phyloP scores from a whole-genome alignment of 2,329 filamentous ascomycete species.

The Colletotrichum trifolii region DNA sequence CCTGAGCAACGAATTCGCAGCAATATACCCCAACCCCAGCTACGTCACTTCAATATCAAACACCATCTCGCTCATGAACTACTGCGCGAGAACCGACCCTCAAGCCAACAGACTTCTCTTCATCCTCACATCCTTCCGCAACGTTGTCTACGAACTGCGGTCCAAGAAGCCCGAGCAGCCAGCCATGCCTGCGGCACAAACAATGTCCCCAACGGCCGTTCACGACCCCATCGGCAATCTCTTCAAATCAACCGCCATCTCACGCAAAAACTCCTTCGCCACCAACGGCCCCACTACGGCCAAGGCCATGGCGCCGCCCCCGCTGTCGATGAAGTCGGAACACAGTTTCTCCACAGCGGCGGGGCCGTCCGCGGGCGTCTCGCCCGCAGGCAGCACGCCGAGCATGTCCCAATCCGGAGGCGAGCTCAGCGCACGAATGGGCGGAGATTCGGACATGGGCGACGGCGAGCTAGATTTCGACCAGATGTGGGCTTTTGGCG shows the following conservation, averaged over 20 bases:
- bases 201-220: constrained; percentile 33
- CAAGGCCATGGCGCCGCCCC: constrained; percentile 31
- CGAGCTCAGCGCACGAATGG: constrained; percentile 29
- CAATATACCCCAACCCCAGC: constrained; percentile 56
- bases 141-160: constrained; percentile 47
- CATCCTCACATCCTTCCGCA: constrained; percentile 61
- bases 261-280: constrained; percentile 34
- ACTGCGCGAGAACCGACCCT: constrained; percentile 59
- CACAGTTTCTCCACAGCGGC: constrained; percentile 22
- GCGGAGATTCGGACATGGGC: constrained; percentile 38
- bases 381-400: constrained; percentile 34
- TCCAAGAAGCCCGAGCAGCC: constrained; percentile 29
- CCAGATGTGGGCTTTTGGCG: constrained; percentile 45
- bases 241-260: constrained; percentile 37
- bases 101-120: constrained; percentile 61
- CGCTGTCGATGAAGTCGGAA: constrained; percentile 32
- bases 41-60: constrained; percentile 53
- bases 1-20: constrained; percentile 67
- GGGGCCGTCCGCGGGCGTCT: constrained; percentile 27
- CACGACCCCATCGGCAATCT: constrained; percentile 45
- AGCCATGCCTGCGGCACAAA: constrained; percentile 39
- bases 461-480: constrained; percentile 52
- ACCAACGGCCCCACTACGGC: background rate
- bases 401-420: constrained; percentile 32
- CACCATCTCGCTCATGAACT: constrained; percentile 60